Base-by-base conservation (phyloP, 805 yeast species). In the Pichia manshurica region DNA sequence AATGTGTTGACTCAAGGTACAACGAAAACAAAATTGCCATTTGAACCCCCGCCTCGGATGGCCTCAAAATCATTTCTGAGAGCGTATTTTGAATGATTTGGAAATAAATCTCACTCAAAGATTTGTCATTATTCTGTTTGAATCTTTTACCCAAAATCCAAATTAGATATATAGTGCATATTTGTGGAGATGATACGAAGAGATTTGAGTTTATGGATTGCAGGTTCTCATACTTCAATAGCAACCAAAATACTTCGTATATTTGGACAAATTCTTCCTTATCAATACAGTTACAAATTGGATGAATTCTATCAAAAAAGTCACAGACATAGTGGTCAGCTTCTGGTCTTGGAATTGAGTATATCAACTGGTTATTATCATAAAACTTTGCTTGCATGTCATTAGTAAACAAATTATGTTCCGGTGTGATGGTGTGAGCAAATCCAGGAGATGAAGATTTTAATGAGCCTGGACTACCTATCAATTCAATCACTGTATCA, bases 21-120 rank as follows among this genome's bases (percentile, higher is more conserved):
- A 52, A 17, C 3, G 59, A 32, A 10, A 55, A 35, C 15, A 58
- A 42, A 12, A 56, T 16, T 38, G 51, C 17, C 33, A 56, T 50
- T 22, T 55, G 50, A 10, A 58, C 48, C 13, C 61, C 60, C 20
- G 56, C 55, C n/a, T 56, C 38, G 3, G 56, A 46, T 2, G 62
- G 59, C 10, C 48, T 45, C 19, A 57, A 39, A 10, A 53, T 22
- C 35, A 53, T 48, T 10, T 53, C 53, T 4, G 58, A 44, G 13
- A 57, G 47, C 15, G 48, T 45, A 4, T 49, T 17, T 32, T 54
- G 51, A 9, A 57, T 50, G 13, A 57, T 42, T 23, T 40, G 37
- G 7, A 55, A n/a, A 41, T 46, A 53, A 7, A 55, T 36, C 35
- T 58, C 29, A n/a, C n/a, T 19, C 28, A 32, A 29, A 2, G 40